These are phyloP conservation scores for Albophoma yamanashiensis DNA, from an alignment of 2,329 filamentous ascomycete genomes.

Conservation along the genomic window DNA sequence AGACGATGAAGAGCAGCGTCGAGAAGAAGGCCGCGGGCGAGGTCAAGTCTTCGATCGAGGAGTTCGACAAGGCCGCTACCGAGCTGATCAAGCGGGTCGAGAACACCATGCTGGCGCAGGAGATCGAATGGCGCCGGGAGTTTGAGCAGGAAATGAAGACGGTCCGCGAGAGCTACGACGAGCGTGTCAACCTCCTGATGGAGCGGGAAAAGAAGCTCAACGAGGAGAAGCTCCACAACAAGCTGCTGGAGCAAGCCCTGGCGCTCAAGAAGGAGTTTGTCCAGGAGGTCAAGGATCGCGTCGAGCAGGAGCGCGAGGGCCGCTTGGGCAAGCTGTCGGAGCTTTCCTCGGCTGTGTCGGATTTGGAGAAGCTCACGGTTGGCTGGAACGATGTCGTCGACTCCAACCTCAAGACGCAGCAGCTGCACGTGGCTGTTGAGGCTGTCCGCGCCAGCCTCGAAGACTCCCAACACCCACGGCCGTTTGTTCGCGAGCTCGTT, in stretches of 20 bases:
- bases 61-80: conserved; percentile 79
- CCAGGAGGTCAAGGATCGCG: conserved; percentile 63
- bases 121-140: conserved; percentile 74
- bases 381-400: conserved; percentile 91
- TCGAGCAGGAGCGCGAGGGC: conserved; percentile 80
- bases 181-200: conserved; percentile 68
- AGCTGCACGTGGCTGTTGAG: conserved; percentile 91
- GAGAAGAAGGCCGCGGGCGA: conserved; percentile 64
- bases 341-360: conserved; percentile 64
- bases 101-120: conserved; percentile 68
- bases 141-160: conserved; percentile 79
- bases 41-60: conserved; percentile 58
- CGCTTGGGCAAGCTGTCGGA: conserved; percentile 79
- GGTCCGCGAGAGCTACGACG: conserved; percentile 66
- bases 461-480: conserved; percentile 58
- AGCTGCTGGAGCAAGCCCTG: conserved; percentile 83
- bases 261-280: conserved; percentile 79
- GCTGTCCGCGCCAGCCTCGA: conserved; percentile 79
- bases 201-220: conserved; percentile 70
- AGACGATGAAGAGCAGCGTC: conserved; percentile 57
- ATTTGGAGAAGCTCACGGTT: conserved; percentile 77
- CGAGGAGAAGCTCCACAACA: conserved; percentile 74
- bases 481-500: conserved; percentile 86
- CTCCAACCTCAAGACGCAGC: conserved; percentile 83
- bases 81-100: conserved; percentile 87